Base-by-base conservation (phyloP, 805 yeast species). In the Zygosaccharomyces rouxii region DNA sequence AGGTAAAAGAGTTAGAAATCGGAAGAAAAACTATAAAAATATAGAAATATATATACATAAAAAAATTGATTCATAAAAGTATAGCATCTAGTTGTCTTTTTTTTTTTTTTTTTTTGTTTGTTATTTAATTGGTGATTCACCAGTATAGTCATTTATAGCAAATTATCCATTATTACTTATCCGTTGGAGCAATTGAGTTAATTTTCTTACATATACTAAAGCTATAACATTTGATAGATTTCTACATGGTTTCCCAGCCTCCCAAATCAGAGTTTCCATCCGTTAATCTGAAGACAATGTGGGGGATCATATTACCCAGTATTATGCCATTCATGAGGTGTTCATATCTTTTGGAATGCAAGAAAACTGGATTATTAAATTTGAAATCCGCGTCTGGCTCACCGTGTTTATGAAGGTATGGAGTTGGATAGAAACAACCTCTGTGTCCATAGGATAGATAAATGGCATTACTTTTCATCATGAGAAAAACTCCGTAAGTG, bases 181-280 rank as follows among this genome's bases (percentile, higher is more conserved):
- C 6, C 23, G 23, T 22, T 22, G 23, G 5, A 22, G 6, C 5
- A 30, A 3, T n/a, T n/a, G 35, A n/a, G 18, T n/a, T n/a, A n/a
- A 6, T 3, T 14, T 14, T 7, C 4, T 16, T 7, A 16, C 19
- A 21, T 14, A 33, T 2, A 33, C 14, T 14, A 10, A 7, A 33
- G 21, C 21, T 33, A 33, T 14, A 16, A 5, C 21, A 18, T 14
- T 33, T 33, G 10, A 9, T 16, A 9, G 30, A 33, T 43, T 28
- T 5, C 48, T 49, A 65, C 55, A 65, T 54, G 3, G 68, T 86
- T 57, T 86, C 94, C 99, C 99, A 92, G 0, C 99, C 99, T 7
- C 99, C 99, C 33, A 84, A 79, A 65, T 92, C 98, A 29, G 84
- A 68, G 6, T 77, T 78, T 35, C 84, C 80, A 57, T 92, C 98